A percentile compares a stretch with the other conserved stretches of the same genome.
These are phyloP conservation scores for Phoma herbarum DNA, from an alignment of 2,329 filamentous ascomycete species.

Conservation along the genomic window DNA sequence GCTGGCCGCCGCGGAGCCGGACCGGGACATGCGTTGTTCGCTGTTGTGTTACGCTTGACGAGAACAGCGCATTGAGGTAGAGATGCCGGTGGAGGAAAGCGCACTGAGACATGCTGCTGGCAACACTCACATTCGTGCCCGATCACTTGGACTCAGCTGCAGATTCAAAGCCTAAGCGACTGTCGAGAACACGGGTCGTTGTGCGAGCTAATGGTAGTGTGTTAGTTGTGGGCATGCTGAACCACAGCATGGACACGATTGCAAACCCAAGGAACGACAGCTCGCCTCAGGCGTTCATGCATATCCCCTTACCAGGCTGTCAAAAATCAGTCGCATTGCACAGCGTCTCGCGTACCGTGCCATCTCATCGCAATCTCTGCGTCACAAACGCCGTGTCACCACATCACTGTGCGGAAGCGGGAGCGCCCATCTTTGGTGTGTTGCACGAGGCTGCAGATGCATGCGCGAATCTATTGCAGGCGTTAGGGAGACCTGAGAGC, in stretches of 20 bases:
- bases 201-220: neutral
- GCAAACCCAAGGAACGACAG: slow-evolving; percentile 20
- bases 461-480: slow-evolving; percentile 9
- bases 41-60: slow-evolving; percentile 8
- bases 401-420: slow-evolving; percentile 14
- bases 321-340: slow-evolving; percentile 3
- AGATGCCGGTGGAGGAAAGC: slow-evolving; percentile 1
- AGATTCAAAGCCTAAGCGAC: neutral
- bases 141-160: neutral
- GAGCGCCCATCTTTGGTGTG: slow-evolving; percentile 9
- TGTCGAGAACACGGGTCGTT: neutral
- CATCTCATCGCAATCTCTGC: slow-evolving; percentile 14
- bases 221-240: neutral
- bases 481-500: neutral
- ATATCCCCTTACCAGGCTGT: neutral
- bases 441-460: slow-evolving; percentile 14
- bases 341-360: slow-evolving; percentile 5
- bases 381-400: slow-evolving; percentile 10
- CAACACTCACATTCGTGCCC: neutral
- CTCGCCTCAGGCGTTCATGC: slow-evolving; percentile 23
- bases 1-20: slow-evolving; percentile 4
- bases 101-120: neutral
- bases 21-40: neutral
- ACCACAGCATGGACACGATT: neutral
- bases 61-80: slow-evolving; percentile 1